A percentile compares a stretch with the other conserved stretches of the same genome.
Conservation (phyloP, 2,329 filamentous ascomycete genomes). For the Diaporthe batatas region DNA sequence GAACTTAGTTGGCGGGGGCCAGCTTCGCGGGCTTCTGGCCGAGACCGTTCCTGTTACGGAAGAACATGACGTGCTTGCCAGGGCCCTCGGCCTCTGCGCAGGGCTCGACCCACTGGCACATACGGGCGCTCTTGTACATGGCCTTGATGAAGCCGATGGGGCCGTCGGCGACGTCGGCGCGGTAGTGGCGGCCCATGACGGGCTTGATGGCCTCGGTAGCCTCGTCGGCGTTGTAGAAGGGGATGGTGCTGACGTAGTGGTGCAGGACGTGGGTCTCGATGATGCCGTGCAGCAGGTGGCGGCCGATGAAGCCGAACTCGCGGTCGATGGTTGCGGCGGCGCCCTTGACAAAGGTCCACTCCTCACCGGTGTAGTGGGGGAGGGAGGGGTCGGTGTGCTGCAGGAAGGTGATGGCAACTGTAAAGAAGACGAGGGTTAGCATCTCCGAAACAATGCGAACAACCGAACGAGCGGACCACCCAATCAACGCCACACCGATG, state of each 20-base stretch:
- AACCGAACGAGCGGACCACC: neutral
- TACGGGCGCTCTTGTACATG: constrained; percentile 83
- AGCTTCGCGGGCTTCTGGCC: constrained; percentile 66
- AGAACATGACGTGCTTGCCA: constrained; percentile 90
- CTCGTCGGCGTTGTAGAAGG: constrained; percentile 97
- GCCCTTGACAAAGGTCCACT: constrained; percentile 94
- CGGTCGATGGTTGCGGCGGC: constrained; percentile 96
- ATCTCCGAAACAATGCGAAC: neutral
- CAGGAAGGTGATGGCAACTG: constrained; percentile 96
- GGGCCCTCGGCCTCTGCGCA: constrained; percentile 84
- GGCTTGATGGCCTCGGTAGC: constrained; percentile 93
- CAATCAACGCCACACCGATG: neutral
- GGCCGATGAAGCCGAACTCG: constrained; percentile 96
- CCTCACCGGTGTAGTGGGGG: constrained; percentile 87
- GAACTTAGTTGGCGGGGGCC: constrained; percentile 23
- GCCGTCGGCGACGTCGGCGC: constrained; percentile 82
- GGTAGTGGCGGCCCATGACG: constrained; percentile 97
- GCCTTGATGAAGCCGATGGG: constrained; percentile 85
- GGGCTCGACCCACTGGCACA: constrained; percentile 98
- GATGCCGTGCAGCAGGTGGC: constrained; percentile 92
- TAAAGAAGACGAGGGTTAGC: constrained; percentile 31
- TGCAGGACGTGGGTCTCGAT: constrained; percentile 98
- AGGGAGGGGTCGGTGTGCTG: constrained; percentile 97
- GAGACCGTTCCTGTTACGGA: constrained; percentile 91
- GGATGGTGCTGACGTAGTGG: constrained; percentile 96